Base-by-base conservation (phyloP, 2,329 filamentous ascomycete species). In the Lojkania enalia region DNA sequence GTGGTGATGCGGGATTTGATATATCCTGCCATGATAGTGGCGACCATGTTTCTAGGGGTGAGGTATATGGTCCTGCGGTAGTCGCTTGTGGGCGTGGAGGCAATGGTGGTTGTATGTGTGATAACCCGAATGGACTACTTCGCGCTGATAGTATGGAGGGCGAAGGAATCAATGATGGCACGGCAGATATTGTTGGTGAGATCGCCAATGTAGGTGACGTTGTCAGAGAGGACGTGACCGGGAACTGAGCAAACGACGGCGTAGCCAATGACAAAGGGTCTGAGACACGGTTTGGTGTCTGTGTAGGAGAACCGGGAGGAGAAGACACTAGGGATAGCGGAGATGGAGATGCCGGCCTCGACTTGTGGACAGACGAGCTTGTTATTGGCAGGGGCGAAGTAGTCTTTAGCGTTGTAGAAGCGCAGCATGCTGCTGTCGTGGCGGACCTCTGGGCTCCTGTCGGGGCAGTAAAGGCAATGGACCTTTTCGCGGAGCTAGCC, bases 171-270 rank as follows among this genome's bases (percentile, higher is more conserved):
- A 20, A 31, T 35, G 14, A 46, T 56, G 46, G 55, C 48, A 15
- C 49, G 49, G 42, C 47, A 39, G 42, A 44, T 53, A 42, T 32
- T 60, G 42, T 49, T 36, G 18, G 57, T 54, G 46, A 45, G 9
- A 39, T 49, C 5, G 48, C 48, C 9, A 53, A 29, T 3, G 36
- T 49, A 3, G 48, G 49, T 9, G 48, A 37, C 20, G 35, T 37
- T 9, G 47, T 16, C 2, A 38, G 39, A 16, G 49, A 40, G 29
- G 44, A 39, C 3, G 44, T 52, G 32, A 51, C 52, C 6, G 49
- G 5, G n/a, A 52, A 35, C 23, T 41, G 44, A 14, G 49, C 18
- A 19, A 16, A 25, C 7, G 47, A 23, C n/a, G n/a, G n/a, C n/a
- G n/a, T n/a, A n/a, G n/a, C n/a, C n/a, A n/a, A n/a, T n/a, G n/a